These are phyloP conservation scores for Trichoderma semiorbis DNA, from an alignment of 2,329 filamentous ascomycete species.

Conservation along the genomic window DNA sequence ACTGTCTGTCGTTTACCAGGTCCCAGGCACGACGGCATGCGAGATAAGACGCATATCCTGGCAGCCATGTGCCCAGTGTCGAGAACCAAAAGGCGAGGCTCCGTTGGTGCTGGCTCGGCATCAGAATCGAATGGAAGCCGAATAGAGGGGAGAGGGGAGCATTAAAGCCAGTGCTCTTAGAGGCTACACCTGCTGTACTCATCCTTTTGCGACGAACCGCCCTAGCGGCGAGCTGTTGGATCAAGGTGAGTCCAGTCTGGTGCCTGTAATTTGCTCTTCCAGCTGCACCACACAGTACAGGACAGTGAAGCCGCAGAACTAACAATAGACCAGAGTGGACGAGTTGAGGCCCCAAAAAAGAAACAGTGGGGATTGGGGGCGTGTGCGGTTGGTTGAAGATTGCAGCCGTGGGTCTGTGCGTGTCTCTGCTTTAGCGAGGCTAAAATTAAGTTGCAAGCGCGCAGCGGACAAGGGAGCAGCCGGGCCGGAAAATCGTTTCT, in stretches of 20 bases:
- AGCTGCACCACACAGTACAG: not conserved
- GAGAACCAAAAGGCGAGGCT: not conserved
- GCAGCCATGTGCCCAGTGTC: not conserved
- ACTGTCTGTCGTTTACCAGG: not conserved
- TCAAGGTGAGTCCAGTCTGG: not conserved
- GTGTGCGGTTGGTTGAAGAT: conserved; percentile 15
- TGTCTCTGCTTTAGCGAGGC: conserved; percentile 9
- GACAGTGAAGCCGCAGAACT: not conserved
- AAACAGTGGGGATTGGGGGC: conserved; percentile 5
- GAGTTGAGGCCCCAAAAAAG: not conserved
- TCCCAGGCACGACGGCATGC: not conserved
- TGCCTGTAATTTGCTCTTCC: not conserved
- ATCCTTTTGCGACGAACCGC: not conserved
- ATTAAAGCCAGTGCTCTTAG: not conserved
- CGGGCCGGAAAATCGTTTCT: conserved; percentile 14
- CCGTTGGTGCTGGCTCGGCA: not conserved
- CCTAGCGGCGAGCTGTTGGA: not conserved
- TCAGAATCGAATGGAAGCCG: not conserved
- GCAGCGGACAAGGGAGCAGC: conserved; percentile 1
- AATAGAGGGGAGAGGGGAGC: not conserved
- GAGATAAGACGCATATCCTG: not conserved
- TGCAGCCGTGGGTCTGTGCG: not conserved
- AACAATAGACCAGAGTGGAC: not conserved
- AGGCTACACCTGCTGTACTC: not conserved
- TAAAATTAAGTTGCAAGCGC: conserved; percentile 20